These are phyloP conservation scores for Heracleum sosnowskyi DNA, from an alignment of 129 eudicot genomes.

Conservation along the genomic window DNA sequence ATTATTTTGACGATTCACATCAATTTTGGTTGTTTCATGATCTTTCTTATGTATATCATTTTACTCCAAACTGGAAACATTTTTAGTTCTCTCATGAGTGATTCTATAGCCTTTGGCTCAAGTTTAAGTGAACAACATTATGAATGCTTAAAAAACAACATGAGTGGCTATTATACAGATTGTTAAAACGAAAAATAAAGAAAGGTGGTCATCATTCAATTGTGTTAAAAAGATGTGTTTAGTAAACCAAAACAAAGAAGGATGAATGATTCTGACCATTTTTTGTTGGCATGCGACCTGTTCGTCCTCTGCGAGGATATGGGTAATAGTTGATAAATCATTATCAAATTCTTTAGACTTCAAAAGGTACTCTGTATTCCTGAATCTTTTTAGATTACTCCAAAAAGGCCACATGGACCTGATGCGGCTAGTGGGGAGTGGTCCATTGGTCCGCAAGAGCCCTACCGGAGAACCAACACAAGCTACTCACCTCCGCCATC, in stretches of 20 bases:
- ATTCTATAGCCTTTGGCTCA: neutral
- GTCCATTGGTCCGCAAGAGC: conserved; percentile 92
- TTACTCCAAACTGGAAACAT: neutral
- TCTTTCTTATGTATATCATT: too few species aligned
- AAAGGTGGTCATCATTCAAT: neutral
- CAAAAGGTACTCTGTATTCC: neutral
- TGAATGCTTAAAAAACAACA: neutral
- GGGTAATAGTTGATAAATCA: conserved; percentile 20
- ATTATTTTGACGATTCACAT: too few species aligned
- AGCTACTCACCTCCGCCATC: conserved; percentile 96
- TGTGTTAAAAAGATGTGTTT: neutral
- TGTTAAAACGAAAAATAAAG: neutral
- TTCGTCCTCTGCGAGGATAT: conserved; percentile 79
- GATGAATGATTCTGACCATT: conserved; percentile 21
- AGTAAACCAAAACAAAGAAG: neutral
- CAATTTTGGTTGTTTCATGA: too few species aligned
- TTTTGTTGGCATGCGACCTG: conserved; percentile 61
- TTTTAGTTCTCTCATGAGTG: neutral
- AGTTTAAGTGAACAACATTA: too few species aligned
- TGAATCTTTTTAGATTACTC: neutral
- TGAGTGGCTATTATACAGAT: neutral
- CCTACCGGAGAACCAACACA: conserved; percentile 92
- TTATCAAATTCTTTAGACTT: too few species aligned
- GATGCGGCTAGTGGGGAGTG: conserved; percentile 74
- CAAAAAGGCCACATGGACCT: conserved; percentile 77